phyloP scores from a whole-genome alignment of 805 yeast genomes.

The Barnettozyma wickerhamii region DNA sequence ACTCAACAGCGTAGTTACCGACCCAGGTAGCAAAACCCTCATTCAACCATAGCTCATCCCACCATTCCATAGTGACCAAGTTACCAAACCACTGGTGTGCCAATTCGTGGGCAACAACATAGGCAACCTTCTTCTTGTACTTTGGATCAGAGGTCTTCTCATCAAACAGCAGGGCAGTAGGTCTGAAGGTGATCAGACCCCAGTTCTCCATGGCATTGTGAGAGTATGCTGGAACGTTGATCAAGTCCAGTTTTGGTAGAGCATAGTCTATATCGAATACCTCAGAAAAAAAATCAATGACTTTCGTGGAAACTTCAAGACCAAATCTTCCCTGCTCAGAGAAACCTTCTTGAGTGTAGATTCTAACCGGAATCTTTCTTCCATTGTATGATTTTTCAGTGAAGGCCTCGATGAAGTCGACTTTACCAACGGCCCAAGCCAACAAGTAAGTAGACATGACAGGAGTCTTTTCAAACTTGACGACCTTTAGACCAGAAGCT shows the following conservation, averaged over 20 bases:
- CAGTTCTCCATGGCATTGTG: conserved; percentile 92
- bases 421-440: conserved; percentile 78
- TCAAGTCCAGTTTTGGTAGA: conserved; percentile 77
- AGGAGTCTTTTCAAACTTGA: conserved; percentile 66
- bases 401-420: conserved; percentile 57
- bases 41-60: conserved; percentile 87
- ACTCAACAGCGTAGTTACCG: conserved; percentile 77
- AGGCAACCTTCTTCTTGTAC: conserved; percentile 69
- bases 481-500: conserved; percentile 22
- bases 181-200: conserved; percentile 79
- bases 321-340: conserved; percentile 67
- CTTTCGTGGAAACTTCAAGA: conserved; percentile 68
- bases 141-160: conserved; percentile 58
- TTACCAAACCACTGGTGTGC: conserved; percentile 94
- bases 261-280: conserved; percentile 73
- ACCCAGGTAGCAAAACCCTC: conserved; percentile 92
- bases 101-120: conserved; percentile 82
- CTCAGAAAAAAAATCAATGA: conserved; percentile 65
- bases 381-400: conserved; percentile 36
- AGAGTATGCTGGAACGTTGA: conserved; percentile 75
- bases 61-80: conserved; percentile 87
- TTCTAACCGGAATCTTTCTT: conserved; percentile 73
- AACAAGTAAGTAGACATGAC: conserved; percentile 77
- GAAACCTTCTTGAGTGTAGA: conserved; percentile 75
- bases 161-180: conserved; percentile 67